These are phyloP conservation scores for Mortierella polycephala DNA, from an alignment of 371 early-diverging fungal species.

Conservation along the genomic window DNA sequence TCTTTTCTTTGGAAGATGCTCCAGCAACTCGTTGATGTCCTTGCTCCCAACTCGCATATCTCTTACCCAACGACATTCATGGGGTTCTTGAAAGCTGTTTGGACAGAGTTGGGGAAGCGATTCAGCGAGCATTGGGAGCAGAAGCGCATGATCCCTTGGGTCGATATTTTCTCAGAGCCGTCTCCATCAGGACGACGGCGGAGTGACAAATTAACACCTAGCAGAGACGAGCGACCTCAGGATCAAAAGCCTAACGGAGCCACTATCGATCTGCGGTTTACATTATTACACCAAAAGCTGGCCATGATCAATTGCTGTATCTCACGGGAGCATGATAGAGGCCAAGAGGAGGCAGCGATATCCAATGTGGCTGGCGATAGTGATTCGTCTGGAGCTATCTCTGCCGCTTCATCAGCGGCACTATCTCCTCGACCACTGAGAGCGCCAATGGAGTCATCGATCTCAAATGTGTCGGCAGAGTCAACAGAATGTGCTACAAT, in stretches of 20 bases:
- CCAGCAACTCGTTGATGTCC: constrained; percentile 62
- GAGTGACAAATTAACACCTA: constrained; percentile 20
- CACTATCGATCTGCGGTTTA: constrained; percentile 78
- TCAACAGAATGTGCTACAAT: not conserved
- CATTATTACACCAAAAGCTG: constrained; percentile 88
- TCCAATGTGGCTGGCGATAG: not conserved
- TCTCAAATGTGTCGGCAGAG: not conserved
- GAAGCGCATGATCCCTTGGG: constrained; percentile 62
- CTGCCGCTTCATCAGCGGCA: constrained; percentile 1
- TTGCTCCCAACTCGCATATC: constrained; percentile 59
- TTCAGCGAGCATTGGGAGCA: constrained; percentile 77
- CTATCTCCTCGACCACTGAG: not conserved
- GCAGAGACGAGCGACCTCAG: not conserved
- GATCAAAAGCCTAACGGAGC: constrained; percentile 6
- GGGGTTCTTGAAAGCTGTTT: constrained; percentile 70
- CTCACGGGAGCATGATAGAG: constrained; percentile 54
- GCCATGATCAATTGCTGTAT: constrained; percentile 92
- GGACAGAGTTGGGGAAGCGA: constrained; percentile 72
- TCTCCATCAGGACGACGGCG: not conserved
- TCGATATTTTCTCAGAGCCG: constrained; percentile 53
- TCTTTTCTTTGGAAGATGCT: constrained; percentile 80
- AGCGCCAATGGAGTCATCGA: not conserved
- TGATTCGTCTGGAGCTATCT: not conserved
- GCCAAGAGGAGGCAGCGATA: not conserved
- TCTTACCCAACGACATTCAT: constrained; percentile 63